Percentiles rank a stretch among this genome's conserved stretches.
phyloP scores from a whole-genome alignment of 2,329 filamentous ascomycete genomes.

The Talaromyces amestolkiae region DNA sequence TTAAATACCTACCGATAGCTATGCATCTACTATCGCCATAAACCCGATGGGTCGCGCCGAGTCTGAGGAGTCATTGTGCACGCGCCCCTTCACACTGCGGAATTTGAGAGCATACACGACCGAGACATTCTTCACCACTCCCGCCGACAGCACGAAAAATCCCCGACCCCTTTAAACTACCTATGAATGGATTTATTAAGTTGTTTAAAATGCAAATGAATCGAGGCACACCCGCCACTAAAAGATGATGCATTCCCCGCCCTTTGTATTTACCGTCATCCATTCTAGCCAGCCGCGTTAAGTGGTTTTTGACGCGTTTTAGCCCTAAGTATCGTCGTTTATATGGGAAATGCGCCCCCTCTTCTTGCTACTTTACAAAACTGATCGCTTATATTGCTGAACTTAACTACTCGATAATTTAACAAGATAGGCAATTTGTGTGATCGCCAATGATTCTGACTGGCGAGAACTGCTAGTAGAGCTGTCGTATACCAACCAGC shows the following conservation, averaged over 20 bases:
- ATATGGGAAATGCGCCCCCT: conserved; percentile 13
- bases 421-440: background rate
- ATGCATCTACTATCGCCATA: no score
- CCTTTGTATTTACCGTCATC: conserved; percentile 13
- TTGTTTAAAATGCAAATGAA: background rate
- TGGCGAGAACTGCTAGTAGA: background rate
- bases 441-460: background rate
- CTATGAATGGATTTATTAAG: background rate
- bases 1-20: background rate
- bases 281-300: conserved; percentile 7
- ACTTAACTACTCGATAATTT: background rate
- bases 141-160: background rate
- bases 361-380: background rate
- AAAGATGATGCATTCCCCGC: conserved; percentile 21
- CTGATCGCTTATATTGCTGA: background rate
- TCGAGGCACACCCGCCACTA: conserved; percentile 13
- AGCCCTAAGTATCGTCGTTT: conserved; percentile 20
- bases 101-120: conserved; percentile 1
- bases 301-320: conserved; percentile 17
- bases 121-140: conserved; percentile 16
- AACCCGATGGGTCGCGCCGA: conserved; percentile 1
- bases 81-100: conserved; percentile 8
- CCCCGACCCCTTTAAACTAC: conserved; percentile 5
- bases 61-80: background rate
- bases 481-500: background rate